These are phyloP conservation scores for Epichloe gansuensis DNA, from an alignment of 2,329 filamentous ascomycete species.

Conservation along the genomic window DNA sequence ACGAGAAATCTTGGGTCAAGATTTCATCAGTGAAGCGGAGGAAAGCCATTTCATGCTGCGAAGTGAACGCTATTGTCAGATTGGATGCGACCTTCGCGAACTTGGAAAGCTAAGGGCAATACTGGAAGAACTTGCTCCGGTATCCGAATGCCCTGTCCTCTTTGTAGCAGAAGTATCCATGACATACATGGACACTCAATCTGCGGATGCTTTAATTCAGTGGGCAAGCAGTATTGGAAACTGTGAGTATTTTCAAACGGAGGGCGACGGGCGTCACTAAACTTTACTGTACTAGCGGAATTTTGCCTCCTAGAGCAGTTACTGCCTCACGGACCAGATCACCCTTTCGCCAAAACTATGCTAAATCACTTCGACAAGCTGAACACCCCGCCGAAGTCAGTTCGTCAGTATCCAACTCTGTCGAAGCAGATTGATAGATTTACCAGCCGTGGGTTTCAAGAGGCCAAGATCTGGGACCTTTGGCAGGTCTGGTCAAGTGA, in stretches of 20 bases:
- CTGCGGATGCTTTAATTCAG: constrained; percentile 59
- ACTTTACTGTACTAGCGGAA: constrained; percentile 36
- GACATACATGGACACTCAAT: constrained; percentile 70
- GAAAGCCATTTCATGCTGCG: constrained; percentile 40
- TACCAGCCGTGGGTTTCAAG: constrained; percentile 50
- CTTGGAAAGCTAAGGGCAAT: constrained; percentile 45
- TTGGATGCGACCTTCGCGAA: constrained; percentile 71
- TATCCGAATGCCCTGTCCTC: constrained; percentile 49
- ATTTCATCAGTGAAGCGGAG: constrained; percentile 24
- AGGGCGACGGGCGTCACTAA: not conserved
- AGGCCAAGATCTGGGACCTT: constrained; percentile 51
- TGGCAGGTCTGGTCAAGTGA: constrained; percentile 74
- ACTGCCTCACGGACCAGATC: constrained; percentile 60
- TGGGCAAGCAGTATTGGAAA: constrained; percentile 64
- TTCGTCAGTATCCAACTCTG: constrained; percentile 55
- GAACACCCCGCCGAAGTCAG: constrained; percentile 63
- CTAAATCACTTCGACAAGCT: constrained; percentile 70
- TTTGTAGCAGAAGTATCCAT: constrained; percentile 85
- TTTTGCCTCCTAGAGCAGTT: constrained; percentile 85
- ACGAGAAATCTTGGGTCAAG: constrained; percentile 19
- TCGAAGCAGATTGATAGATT: constrained; percentile 59
- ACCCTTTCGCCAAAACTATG: constrained; percentile 84
- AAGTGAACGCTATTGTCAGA: constrained; percentile 60
- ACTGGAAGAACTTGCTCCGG: constrained; percentile 44
- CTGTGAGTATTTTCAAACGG: constrained; percentile 32